Evolutionary conservation across 179 eudicot genomes (phyloP).

Genomic region (Beta lomatogona): DNA sequence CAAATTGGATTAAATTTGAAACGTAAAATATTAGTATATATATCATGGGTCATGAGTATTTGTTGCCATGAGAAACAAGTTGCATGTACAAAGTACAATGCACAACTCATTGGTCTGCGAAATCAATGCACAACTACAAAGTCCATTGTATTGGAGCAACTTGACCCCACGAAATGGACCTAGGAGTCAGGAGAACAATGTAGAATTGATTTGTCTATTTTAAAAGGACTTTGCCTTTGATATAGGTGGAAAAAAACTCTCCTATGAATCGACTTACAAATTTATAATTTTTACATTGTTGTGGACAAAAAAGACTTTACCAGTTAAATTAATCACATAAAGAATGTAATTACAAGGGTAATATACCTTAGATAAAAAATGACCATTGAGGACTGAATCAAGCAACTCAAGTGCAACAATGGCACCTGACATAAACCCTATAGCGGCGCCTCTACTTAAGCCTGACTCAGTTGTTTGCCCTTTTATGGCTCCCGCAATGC

Average conservation of each 20-base stretch:
- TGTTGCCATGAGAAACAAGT: too few species aligned
- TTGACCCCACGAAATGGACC: neutral
- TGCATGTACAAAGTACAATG: too few species aligned
- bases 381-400: constrained; percentile 63
- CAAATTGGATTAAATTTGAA: too few species aligned
- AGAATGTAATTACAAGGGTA: neutral
- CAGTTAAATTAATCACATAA: neutral
- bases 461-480: constrained; percentile 96
- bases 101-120: too few species aligned
- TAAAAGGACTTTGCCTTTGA: neutral
- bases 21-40: too few species aligned
- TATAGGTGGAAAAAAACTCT: neutral
- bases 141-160: neutral
- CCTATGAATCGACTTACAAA: neutral
- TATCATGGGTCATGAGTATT: too few species aligned
- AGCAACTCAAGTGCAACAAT: constrained; percentile 70
- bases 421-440: constrained; percentile 77
- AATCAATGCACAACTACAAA: neutral
- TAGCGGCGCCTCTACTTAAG: constrained; percentile 65
- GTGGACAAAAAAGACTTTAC: neutral
- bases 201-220: neutral
- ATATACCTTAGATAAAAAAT: constrained; percentile 71
- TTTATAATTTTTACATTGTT: neutral
- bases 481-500: constrained; percentile 76
- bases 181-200: neutral